These are phyloP conservation scores for Amaranthus palmeri DNA, from an alignment of 148 eudicot genomes.

Conservation along the genomic window DNA sequence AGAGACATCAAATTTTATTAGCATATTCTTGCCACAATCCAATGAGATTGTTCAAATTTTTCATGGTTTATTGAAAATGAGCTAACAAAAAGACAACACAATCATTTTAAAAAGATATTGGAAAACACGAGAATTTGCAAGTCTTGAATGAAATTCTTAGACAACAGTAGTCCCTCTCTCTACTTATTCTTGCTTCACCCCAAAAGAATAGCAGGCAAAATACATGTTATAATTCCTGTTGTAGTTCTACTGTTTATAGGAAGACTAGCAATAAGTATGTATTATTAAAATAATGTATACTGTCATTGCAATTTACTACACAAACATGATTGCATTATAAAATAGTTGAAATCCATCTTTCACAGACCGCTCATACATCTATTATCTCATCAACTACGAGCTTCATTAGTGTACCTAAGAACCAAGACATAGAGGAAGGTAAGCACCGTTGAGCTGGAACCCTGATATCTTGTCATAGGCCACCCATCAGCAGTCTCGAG, in stretches of 20 bases:
- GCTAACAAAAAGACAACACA: too few relatives aligned
- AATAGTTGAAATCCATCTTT: neutral
- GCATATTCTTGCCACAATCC: too few relatives aligned
- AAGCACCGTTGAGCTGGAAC: slow-evolving; percentile 11
- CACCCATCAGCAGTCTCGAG: slow-evolving; percentile 12
- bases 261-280: neutral
- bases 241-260: neutral
- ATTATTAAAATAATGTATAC: neutral
- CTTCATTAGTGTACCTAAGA: neutral
- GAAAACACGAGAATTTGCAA: too few relatives aligned
- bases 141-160: too few relatives aligned
- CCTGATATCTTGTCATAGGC: slow-evolving; percentile 7
- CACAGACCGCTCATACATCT: neutral
- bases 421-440: neutral
- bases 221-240: neutral
- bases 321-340: neutral
- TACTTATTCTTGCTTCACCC: too few relatives aligned
- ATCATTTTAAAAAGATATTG: too few relatives aligned
- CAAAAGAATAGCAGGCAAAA: neutral
- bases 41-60: too few relatives aligned
- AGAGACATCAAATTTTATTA: too few relatives aligned
- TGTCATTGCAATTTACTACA: neutral
- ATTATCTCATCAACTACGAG: neutral
- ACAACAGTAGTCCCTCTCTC: too few relatives aligned
- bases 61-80: too few relatives aligned